phyloP scores from a whole-genome alignment of 768 basidiomycete species.

The Trametes meyenii region DNA sequence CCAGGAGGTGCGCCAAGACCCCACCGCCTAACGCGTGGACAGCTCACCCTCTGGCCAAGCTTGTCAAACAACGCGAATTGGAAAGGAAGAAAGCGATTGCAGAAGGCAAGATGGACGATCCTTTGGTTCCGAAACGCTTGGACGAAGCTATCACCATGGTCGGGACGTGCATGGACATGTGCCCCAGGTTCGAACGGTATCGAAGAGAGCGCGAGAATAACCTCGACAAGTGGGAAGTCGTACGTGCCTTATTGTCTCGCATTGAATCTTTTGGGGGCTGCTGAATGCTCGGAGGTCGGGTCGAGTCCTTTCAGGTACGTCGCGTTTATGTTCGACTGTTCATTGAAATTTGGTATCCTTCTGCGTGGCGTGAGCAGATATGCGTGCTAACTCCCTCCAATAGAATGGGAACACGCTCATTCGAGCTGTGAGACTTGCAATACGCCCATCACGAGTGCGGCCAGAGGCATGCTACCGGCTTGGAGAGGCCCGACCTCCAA shows the following conservation, averaged over 20 bases:
- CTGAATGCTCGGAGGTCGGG: slow-evolving; percentile 22
- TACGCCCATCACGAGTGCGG: no score
- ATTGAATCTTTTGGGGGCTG: slow-evolving; percentile 6
- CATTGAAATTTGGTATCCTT: no score
- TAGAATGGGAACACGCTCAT: neutral
- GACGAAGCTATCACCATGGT: slow-evolving; percentile 92
- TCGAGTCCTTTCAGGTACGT: slow-evolving; percentile 19
- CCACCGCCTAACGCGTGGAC: slow-evolving; percentile 13
- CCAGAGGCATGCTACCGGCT: neutral
- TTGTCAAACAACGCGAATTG: slow-evolving; percentile 72
- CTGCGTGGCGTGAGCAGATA: no score
- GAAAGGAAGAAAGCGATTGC: slow-evolving; percentile 77
- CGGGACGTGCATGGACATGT: slow-evolving; percentile 93
- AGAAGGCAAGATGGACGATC: slow-evolving; percentile 88
- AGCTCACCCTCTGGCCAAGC: slow-evolving; percentile 35
- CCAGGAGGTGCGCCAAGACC: slow-evolving; percentile 57
- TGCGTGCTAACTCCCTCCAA: no score
- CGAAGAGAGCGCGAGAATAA: slow-evolving; percentile 89
- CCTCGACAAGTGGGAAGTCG: slow-evolving; percentile 83
- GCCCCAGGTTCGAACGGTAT: slow-evolving; percentile 91
- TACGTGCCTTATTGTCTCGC: slow-evolving; percentile 43
- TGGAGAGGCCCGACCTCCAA: slow-evolving; percentile 12
- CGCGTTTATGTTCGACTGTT: neutral
- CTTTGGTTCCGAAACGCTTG: slow-evolving; percentile 72
- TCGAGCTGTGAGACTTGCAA: neutral